phyloP scores from a whole-genome alignment of 805 yeast genomes.

The Candida odintsovae region DNA sequence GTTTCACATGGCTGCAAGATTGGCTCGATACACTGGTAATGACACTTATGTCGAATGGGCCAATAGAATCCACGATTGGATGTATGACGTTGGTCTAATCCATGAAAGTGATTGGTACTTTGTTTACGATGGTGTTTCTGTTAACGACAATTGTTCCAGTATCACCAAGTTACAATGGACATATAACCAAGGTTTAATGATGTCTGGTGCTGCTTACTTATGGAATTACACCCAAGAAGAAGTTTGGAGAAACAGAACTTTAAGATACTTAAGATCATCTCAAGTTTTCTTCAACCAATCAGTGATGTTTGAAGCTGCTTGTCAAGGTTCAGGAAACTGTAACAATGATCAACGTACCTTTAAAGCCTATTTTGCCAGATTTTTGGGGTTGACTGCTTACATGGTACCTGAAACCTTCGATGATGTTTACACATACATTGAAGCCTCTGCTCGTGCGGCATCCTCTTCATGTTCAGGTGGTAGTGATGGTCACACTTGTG shows the following conservation, averaged over 20 bases:
- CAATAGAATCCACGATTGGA: constrained; percentile 73
- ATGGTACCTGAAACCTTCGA: constrained; percentile 51
- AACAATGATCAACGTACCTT: constrained; percentile 72
- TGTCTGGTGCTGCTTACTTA: constrained; percentile 65
- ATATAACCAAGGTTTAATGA: constrained; percentile 64
- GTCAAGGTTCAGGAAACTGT: constrained; percentile 53
- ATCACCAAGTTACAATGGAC: constrained; percentile 61
- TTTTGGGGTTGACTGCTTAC: constrained; percentile 56
- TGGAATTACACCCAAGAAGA: constrained; percentile 56
- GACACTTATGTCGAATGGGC: constrained; percentile 70
- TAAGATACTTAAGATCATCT: constrained; percentile 40
- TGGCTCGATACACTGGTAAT: constrained; percentile 74
- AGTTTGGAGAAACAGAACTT: constrained; percentile 52
- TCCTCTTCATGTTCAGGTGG: constrained; percentile 81
- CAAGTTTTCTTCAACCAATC: constrained; percentile 51
- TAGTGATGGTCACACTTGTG: constrained; percentile 75
- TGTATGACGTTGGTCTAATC: constrained; percentile 41
- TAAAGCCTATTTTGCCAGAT: constrained; percentile 63
- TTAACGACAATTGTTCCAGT: constrained; percentile 43
- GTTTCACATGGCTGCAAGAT: constrained; percentile 75
- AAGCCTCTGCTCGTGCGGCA: constrained; percentile 60
- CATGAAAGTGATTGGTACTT: constrained; percentile 31
- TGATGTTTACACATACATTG: constrained; percentile 39
- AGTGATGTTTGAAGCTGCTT: constrained; percentile 66
- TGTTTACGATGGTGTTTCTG: constrained; percentile 59